Evolutionary conservation across 2,329 filamentous ascomycete genomes (phyloP).

Genomic region (Arthroderma uncinatum): DNA sequence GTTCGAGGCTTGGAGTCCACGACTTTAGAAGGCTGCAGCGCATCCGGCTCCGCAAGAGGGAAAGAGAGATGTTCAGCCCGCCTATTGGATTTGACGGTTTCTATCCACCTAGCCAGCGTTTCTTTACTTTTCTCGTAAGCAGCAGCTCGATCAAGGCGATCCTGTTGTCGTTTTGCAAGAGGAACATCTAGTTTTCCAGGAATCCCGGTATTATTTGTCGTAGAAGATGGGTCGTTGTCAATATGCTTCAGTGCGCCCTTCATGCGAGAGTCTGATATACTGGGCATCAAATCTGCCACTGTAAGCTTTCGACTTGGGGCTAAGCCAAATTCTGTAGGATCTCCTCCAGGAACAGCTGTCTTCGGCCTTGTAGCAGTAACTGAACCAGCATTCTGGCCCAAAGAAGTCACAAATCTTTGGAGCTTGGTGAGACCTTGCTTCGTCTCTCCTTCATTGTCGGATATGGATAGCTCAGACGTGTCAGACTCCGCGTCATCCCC

Average conservation of each 20-base stretch:
- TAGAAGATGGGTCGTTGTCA: constrained; percentile 26
- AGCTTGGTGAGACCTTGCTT: constrained; percentile 50
- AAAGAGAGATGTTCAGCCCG: constrained; percentile 84
- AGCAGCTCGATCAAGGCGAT: constrained; percentile 65
- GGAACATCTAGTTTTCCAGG: constrained; percentile 69
- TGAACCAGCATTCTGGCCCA: constrained; percentile 37
- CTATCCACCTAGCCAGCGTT: constrained; percentile 79
- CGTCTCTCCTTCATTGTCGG: constrained; percentile 38
- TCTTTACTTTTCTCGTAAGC: constrained; percentile 89
- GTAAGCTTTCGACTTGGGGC: constrained; percentile 57
- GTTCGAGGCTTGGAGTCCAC: constrained; percentile 55
- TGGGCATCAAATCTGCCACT: constrained; percentile 62
- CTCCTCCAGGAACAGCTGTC: constrained; percentile 47
- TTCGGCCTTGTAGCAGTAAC: constrained; percentile 22
- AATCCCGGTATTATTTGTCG: constrained; percentile 43
- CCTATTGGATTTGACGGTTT: constrained; percentile 89
- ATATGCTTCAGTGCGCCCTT: constrained; percentile 71
- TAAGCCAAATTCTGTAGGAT: constrained; percentile 49
- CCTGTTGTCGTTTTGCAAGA: constrained; percentile 74
- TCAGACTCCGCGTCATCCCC: constrained; percentile 39
- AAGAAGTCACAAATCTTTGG: constrained; percentile 57
- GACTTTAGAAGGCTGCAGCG: constrained; percentile 43
- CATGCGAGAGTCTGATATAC: constrained; percentile 60
- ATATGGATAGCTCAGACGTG: constrained; percentile 41
- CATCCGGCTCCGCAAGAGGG: constrained; percentile 64